phyloP scores from a whole-genome alignment of 2,329 filamentous ascomycete species.

The Claviceps citrina region DNA sequence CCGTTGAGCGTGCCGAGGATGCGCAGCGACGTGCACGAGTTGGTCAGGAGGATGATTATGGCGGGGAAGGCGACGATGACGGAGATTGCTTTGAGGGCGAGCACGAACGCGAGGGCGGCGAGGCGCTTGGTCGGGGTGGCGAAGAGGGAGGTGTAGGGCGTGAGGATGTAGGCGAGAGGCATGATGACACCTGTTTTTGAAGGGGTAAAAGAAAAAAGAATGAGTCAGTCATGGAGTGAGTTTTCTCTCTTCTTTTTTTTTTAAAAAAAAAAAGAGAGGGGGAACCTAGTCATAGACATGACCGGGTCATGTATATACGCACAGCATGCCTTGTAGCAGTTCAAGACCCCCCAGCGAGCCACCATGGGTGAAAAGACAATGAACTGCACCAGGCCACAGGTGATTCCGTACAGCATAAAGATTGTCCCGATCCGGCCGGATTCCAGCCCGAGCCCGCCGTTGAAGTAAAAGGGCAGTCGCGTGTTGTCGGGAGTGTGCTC shows the following conservation, averaged over 20 bases:
- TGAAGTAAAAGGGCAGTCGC: slow-evolving; percentile 63
- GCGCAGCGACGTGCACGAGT: slow-evolving; percentile 56
- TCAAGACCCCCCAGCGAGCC: slow-evolving; percentile 55
- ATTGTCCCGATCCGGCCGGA: slow-evolving; percentile 68
- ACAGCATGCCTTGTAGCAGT: slow-evolving; percentile 53
- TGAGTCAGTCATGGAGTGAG: too few relatives aligned
- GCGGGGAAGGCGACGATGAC: slow-evolving; percentile 82
- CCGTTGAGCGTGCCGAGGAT: slow-evolving; percentile 84
- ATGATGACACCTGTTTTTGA: slow-evolving; percentile 40
- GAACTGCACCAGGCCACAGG: slow-evolving; percentile 73
- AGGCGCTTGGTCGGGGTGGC: slow-evolving; percentile 34
- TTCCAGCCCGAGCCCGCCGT: slow-evolving; percentile 60
- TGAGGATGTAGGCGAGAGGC: slow-evolving; percentile 64
- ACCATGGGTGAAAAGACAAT: slow-evolving; percentile 67
- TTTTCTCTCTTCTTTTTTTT: too few relatives aligned
- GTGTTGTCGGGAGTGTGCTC: slow-evolving; percentile 42
- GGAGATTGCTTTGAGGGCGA: slow-evolving; percentile 58
- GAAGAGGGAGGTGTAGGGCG: slow-evolving; percentile 63
- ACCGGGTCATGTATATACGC: slow-evolving; percentile 12
- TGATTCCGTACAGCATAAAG: slow-evolving; percentile 68
- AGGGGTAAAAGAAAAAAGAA: too few relatives aligned
- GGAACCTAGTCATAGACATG: too few relatives aligned
- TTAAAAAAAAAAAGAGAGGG: too few relatives aligned
- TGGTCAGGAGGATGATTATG: slow-evolving; percentile 78
- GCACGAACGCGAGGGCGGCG: slow-evolving; percentile 46